Evolutionary conservation across 164 flowering plant genomes (phyloP), one percentile per base, ranked within the genome.

Genomic region (Hamamelis virginiana): DNA sequence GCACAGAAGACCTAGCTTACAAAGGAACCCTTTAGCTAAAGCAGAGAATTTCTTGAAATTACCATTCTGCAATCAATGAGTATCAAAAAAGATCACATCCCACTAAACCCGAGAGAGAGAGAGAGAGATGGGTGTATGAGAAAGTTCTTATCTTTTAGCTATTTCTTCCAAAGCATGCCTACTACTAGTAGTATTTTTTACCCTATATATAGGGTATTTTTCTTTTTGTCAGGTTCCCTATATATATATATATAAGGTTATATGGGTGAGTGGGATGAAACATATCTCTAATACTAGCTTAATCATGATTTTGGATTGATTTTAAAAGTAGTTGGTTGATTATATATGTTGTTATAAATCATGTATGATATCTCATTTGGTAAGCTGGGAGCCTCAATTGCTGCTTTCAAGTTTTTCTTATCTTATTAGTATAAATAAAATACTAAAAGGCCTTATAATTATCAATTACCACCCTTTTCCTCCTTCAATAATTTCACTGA

Each of bases 141-240:
- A 50, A 64, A 44, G 25, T 64, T 44, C 51, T 46, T 44, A 64
- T 33, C 66, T 64, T 64, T 64, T 64, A 25, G 22, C 48, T 45
- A n/a, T n/a, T 46, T 44, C 53, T 46, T 41, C 19, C 11, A 64
- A 50, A 50, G 16, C n/a, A 16, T 50, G n/a, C 16, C 53, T 50
- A 19, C 23, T 53, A n/a, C 58, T 53, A 53, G 12, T 3, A 53
- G n/a, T n/a, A n/a, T n/a, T n/a, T 8, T 53, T 19, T 6, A 10
- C 9, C 58, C 26, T 53, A n/a, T n/a, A n/a, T n/a, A n/a, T n/a
- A 19, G 23, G 58, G 26, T 25, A 1, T 21, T 53, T 53, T 53
- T 53, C 26, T 22, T 53, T 53, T 33, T 33, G 53, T 53, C 25
- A 3, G 12, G 12, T 53, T 53, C n/a, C 26, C 58, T 33, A 2